A percentile compares a stretch with the other conserved stretches of the same genome.
These are phyloP conservation scores for Aplosporella prunicola DNA, from an alignment of 2,329 filamentous ascomycete species.

Conservation along the genomic window DNA sequence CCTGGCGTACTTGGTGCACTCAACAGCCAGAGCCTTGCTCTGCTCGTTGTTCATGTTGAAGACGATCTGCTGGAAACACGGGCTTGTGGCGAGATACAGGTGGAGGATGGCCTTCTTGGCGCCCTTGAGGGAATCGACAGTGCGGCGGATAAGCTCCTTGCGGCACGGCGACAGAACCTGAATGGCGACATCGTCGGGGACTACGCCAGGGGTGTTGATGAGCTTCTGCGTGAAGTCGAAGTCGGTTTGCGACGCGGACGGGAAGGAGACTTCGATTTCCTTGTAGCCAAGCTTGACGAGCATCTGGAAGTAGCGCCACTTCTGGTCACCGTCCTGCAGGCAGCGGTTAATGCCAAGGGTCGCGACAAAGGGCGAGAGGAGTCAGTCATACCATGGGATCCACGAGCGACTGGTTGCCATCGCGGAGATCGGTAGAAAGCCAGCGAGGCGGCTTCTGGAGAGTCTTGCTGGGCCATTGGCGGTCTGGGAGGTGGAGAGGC, in stretches of 20 bases:
- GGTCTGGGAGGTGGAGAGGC: slow-evolving; percentile 56
- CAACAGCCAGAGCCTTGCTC: slow-evolving; percentile 69
- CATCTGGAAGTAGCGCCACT: slow-evolving; percentile 93
- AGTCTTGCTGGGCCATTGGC: slow-evolving; percentile 75
- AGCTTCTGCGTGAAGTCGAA: slow-evolving; percentile 88
- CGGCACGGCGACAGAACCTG: slow-evolving; percentile 90
- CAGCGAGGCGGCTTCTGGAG: slow-evolving; percentile 81
- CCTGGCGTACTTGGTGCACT: slow-evolving; percentile 76
- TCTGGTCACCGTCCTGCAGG: slow-evolving; percentile 77
- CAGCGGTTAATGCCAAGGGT: neutral
- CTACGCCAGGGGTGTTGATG: slow-evolving; percentile 71
- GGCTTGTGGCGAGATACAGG: slow-evolving; percentile 91
- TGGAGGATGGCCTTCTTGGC: slow-evolving; percentile 91
- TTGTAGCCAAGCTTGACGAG: slow-evolving; percentile 88
- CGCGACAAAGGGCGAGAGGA: neutral
- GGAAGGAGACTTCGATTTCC: slow-evolving; percentile 95
- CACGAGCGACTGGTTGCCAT: slow-evolving; percentile 88
- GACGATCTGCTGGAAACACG: slow-evolving; percentile 86
- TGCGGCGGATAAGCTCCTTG: slow-evolving; percentile 79
- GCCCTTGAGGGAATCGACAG: slow-evolving; percentile 79
- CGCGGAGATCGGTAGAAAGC: slow-evolving; percentile 79
- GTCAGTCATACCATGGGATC: slow-evolving; percentile 75
- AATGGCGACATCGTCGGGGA: slow-evolving; percentile 83
- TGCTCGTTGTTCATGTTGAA: slow-evolving; percentile 82
- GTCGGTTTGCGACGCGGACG: slow-evolving; percentile 87